Evolutionary conservation across 495 filamentous ascomycete species (phyloP), one percentile per base, ranked within the genome.

Genomic region (Venustampulla echinocandica): DNA sequence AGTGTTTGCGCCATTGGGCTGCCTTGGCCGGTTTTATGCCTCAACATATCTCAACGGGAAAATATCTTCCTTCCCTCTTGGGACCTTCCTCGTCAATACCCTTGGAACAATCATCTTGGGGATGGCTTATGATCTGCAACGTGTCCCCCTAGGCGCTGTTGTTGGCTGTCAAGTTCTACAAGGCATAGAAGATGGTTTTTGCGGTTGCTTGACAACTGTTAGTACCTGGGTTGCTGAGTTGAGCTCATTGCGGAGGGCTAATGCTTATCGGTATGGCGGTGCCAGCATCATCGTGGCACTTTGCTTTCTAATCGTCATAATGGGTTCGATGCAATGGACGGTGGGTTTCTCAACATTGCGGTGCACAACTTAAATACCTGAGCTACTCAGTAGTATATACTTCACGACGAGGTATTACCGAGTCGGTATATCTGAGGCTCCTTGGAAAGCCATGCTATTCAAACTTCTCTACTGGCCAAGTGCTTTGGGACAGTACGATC

Each of bases 211-310:
- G 57, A 95, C 90, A 10, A 97, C 90, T 9, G 78, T 97, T n/a
- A 89, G 83, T 55, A 96, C 90, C 4, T 95, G 88, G 87, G 84
- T 92, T 11, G 65, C 69, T 9, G 90, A 97, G 70, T 57, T 95
- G 58, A 76, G 77, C 49, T 79, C 76, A 2, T 57, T 95, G 60
- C 61, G 73, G 53, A 68, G 80, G 23, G 61, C 73, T 17, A 69
- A 89, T 67, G 80, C 80, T 0, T 95, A 90, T 67, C 44, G 80
- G 0, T 97, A 97, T 65, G 88, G 84, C 0, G 57, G 61, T 0
- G 48, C 59, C 28, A 96, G 85, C 62, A 70, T 95, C 1, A 59
- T 61, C 0, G 71, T 71, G 3, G 84, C 74, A 2, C 61, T 93
- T 51, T 78, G 67, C 13, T 61, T 88, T 6, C 58, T 87, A 68